phyloP scores from a whole-genome alignment of 768 basidiomycete species.

The Nidularia pulvinata region DNA sequence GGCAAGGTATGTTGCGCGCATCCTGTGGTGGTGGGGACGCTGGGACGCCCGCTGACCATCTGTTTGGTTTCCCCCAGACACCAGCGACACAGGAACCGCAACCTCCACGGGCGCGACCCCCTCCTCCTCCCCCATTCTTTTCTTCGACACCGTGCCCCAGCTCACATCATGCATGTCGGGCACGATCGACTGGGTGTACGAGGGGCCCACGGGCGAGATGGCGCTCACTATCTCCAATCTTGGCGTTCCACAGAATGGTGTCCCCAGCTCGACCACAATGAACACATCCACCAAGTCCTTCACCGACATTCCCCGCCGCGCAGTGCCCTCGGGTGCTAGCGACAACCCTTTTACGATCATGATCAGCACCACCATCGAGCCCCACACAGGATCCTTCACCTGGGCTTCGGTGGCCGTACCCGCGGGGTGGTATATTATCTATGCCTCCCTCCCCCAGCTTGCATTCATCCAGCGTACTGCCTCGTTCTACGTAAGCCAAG shows the following conservation, averaged over 20 bases:
- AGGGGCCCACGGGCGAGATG: constrained; percentile 22
- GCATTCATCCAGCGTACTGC: constrained; percentile 12
- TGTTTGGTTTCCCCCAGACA: too few species aligned
- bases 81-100: not conserved
- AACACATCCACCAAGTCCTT: constrained; percentile 2
- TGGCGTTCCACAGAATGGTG: constrained; percentile 21
- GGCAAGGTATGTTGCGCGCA: constrained; percentile 4
- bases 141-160: constrained; percentile 12
- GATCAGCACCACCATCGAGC: constrained; percentile 24
- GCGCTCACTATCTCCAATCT: constrained; percentile 37
- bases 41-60: too few species aligned
- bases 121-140: constrained; percentile 10
- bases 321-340: constrained; percentile 12
- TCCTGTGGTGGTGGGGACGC: too few species aligned
- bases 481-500: constrained; percentile 26
- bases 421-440: constrained; percentile 47
- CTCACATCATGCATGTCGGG: constrained; percentile 23
- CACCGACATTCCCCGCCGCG: constrained; percentile 1
- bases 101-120: not conserved
- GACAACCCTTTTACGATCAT: constrained; percentile 8
- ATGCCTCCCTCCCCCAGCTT: constrained; percentile 17
- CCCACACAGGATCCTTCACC: constrained; percentile 20
- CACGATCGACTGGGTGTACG: constrained; percentile 35
- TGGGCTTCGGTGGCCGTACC: constrained; percentile 49
- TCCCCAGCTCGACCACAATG: constrained; percentile 6